Percentiles rank a stretch among this genome's conserved stretches.
Evolutionary conservation across 2,329 filamentous ascomycete genomes (phyloP).

Genomic region (Alternaria postmessia): DNA sequence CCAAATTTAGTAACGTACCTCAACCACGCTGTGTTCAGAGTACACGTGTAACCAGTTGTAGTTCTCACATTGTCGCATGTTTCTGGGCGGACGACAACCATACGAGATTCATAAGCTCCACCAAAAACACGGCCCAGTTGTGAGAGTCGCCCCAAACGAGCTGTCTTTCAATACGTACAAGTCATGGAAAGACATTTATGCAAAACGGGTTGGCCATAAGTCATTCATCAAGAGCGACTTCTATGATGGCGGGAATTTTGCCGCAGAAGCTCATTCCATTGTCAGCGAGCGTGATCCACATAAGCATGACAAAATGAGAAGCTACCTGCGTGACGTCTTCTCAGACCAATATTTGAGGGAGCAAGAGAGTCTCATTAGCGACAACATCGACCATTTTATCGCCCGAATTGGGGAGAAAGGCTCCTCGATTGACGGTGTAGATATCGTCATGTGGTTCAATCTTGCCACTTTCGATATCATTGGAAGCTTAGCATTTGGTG

Average conservation of each 20-base stretch:
- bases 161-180: conserved; percentile 45
- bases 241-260: conserved; percentile 35
- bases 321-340: conserved; percentile 45
- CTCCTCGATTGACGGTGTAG: background rate
- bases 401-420: background rate
- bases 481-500: conserved; percentile 53
- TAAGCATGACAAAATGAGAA: conserved; percentile 30
- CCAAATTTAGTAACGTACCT: background rate
- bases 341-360: conserved; percentile 44
- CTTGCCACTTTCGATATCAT: conserved; percentile 22
- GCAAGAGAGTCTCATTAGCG: conserved; percentile 46
- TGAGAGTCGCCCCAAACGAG: conserved; percentile 50
- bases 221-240: conserved; percentile 35
- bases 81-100: background rate
- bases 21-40: background rate
- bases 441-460: conserved; percentile 14
- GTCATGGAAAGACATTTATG: conserved; percentile 52
- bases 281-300: conserved; percentile 30
- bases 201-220: conserved; percentile 28
- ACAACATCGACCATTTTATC: conserved; percentile 23
- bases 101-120: conserved; percentile 5
- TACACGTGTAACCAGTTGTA: background rate
- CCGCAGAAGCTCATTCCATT: conserved; percentile 12
- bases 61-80: background rate
- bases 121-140: conserved; percentile 34